A percentile compares a stretch with the other conserved stretches of the same genome.
Evolutionary conservation across 345 rosid species (phyloP).

Genomic region (Brassica carinata): DNA sequence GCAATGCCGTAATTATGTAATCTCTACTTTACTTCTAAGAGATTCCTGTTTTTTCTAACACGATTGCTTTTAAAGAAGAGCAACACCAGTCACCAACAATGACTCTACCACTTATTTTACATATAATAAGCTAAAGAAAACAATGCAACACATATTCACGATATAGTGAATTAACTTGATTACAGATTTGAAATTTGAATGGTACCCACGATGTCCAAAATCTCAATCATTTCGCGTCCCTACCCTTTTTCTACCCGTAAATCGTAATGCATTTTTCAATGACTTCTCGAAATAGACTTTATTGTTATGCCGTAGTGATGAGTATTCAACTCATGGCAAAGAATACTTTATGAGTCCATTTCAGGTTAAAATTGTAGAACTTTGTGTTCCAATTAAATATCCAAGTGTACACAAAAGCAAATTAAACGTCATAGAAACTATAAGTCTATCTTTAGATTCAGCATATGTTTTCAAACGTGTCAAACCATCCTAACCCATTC

Average conservation of each 20-base stretch:
- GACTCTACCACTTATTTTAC: slow-evolving; percentile 36
- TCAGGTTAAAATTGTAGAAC: neutral
- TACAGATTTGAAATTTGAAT: slow-evolving; percentile 4
- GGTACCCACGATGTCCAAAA: slow-evolving; percentile 43
- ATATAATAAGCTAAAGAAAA: slow-evolving; percentile 27
- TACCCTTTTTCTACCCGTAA: slow-evolving; percentile 19
- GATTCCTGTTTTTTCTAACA: slow-evolving; percentile 37
- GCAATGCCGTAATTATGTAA: slow-evolving; percentile 39
- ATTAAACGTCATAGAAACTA: neutral
- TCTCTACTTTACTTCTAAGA: slow-evolving; percentile 45
- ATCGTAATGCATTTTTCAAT: slow-evolving; percentile 21
- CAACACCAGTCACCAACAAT: slow-evolving; percentile 34
- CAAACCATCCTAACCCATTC: slow-evolving; percentile 1
- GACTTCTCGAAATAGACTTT: slow-evolving; percentile 11
- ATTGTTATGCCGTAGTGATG: neutral
- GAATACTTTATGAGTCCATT: neutral
- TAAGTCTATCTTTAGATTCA: neutral
- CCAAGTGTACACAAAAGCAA: neutral
- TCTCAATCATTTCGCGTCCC: slow-evolving; percentile 37
- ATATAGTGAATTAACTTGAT: slow-evolving; percentile 18
- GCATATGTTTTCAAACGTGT: neutral
- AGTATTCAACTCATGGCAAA: slow-evolving; percentile 4
- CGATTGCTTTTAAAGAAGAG: slow-evolving; percentile 32
- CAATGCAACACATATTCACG: slow-evolving; percentile 27
- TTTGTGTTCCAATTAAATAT: neutral